Conservation (phyloP, 805 yeast genomes). For the Starmerella ratchasimensis region DNA sequence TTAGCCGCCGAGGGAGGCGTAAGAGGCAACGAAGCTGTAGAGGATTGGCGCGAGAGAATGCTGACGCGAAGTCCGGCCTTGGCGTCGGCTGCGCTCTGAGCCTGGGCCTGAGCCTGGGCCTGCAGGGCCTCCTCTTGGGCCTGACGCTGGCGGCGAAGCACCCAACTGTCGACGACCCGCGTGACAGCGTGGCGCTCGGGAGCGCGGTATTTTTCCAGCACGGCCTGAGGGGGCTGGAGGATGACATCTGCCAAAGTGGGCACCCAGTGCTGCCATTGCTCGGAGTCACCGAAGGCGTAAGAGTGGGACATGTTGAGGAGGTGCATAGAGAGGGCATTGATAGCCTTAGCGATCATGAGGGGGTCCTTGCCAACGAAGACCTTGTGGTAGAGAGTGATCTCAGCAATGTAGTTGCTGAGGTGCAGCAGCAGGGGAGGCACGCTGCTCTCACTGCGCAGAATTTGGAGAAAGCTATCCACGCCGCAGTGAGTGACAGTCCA, state of each 20-base stretch:
- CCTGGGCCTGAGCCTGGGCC: conserved; percentile 12
- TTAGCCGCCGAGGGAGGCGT: conserved; percentile 28
- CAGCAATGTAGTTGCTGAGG: conserved; percentile 26
- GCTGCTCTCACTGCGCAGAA: conserved; percentile 18
- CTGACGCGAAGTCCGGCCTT: conserved; percentile 4
- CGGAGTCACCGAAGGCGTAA: conserved; percentile 4
- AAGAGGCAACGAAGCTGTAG: conserved; percentile 19
- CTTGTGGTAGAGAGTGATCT: conserved; percentile 27
- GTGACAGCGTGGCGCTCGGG: conserved; percentile 24
- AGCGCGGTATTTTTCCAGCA: conserved; percentile 29
- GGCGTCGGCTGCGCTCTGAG: conserved; percentile 6
- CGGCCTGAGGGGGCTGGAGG: conserved; percentile 26
- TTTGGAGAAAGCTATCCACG: conserved; percentile 31
- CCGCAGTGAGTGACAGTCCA: conserved; percentile 57
- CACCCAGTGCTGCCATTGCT: conserved; percentile 24
- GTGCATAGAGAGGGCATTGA: conserved; percentile 24
- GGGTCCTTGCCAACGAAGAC: conserved; percentile 25
- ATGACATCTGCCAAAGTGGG: conserved; percentile 25
- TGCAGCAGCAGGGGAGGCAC: conserved; percentile 20
- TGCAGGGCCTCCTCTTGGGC: conserved; percentile 20
- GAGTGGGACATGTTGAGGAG: conserved; percentile 11
- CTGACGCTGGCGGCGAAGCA: conserved; percentile 24
- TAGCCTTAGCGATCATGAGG: conserved; percentile 24
- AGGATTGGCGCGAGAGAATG: conserved; percentile 8
- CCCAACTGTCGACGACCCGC: conserved; percentile 24